Evolutionary conservation across 768 basidiomycete species (phyloP), one percentile per base, ranked within the genome.

Genomic region (Amanita pseudoporphyria): DNA sequence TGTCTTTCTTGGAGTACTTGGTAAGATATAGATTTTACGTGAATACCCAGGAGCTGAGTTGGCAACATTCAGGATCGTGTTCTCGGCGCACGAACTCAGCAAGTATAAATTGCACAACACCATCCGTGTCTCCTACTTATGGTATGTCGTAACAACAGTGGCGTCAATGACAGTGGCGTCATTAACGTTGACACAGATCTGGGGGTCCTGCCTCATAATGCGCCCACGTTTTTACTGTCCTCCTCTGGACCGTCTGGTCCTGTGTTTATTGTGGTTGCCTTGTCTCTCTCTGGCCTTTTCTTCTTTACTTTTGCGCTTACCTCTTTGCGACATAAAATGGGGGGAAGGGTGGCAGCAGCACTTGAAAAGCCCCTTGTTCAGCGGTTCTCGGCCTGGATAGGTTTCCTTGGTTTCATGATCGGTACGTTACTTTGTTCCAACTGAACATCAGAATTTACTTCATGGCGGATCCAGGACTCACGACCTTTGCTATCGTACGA

Each of bases 401-500:
- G 87, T 3, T 71, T 88, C 40, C 69, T 82, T 51, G 82, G 84
- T n/a, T 88, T 87, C 62, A 67, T 87, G 57, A 73, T 84, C 39
- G 86, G 86, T 80, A 52, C 38, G 28, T 49, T 36, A 3, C n/a
- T n/a, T n/a, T n/a, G 33, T 14, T 13, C 42, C 31, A 10, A 42
- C 19, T 16, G 18, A 22, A 40, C n/a, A 14, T 39, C 30, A 13
- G 54, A 30, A 33, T 51, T 36, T 35, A 6, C 45, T 28, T 42
- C 30, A 42, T 53, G 12, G 45, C 41, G 28, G 13, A 31, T 38
- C 13, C 47, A 87, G 86, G 85, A 12, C 62, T 86, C 51, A 79
- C 78, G 2, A 70, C 82, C 7, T 84, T 85, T 67, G 69, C 87
- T 16, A 72, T 89, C 52, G 65, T 84, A 47, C 78, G 84, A 53